Percentiles rank a stretch among this genome's conserved stretches.
These are phyloP conservation scores for Letharia columbiana DNA, from an alignment of 495 filamentous ascomycete species.

Conservation along the genomic window DNA sequence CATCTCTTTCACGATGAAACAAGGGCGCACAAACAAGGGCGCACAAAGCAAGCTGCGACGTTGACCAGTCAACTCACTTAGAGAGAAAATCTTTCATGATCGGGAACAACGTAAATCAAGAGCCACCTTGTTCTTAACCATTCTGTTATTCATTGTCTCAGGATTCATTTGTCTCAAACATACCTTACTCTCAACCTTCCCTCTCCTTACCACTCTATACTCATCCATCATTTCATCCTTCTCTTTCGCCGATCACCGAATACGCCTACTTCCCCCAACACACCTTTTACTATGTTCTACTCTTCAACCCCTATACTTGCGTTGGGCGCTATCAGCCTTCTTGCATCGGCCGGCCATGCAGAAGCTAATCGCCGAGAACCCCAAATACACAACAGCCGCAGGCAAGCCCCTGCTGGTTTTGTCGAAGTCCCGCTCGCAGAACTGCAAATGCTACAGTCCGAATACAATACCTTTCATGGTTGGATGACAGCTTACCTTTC, in stretches of 20 bases:
- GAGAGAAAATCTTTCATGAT: background rate
- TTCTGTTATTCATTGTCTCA: background rate
- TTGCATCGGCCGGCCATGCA: conserved; percentile 12
- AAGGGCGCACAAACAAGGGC: background rate
- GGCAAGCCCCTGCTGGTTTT: background rate
- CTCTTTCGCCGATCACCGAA: background rate
- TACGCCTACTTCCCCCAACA: too few relatives aligned
- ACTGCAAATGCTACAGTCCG: conserved; percentile 6
- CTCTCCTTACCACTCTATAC: background rate
- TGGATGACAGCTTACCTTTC: conserved; percentile 15
- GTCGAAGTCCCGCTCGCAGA: conserved; percentile 8
- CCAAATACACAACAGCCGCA: background rate
- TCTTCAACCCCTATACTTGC: background rate
- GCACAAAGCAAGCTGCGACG: background rate
- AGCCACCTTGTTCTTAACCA: too few relatives aligned
- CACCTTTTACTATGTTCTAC: background rate
- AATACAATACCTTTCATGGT: conserved; percentile 4
- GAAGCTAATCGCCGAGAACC: background rate
- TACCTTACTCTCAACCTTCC: background rate
- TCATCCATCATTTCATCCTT: too few relatives aligned
- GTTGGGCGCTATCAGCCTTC: conserved; percentile 7
- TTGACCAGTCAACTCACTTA: background rate
- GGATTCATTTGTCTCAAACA: background rate
- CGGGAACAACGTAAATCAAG: background rate
- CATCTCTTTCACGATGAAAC: background rate